These are phyloP conservation scores for Auriscalpium vulgare DNA, from an alignment of 768 basidiomycete species.

Conservation along the genomic window DNA sequence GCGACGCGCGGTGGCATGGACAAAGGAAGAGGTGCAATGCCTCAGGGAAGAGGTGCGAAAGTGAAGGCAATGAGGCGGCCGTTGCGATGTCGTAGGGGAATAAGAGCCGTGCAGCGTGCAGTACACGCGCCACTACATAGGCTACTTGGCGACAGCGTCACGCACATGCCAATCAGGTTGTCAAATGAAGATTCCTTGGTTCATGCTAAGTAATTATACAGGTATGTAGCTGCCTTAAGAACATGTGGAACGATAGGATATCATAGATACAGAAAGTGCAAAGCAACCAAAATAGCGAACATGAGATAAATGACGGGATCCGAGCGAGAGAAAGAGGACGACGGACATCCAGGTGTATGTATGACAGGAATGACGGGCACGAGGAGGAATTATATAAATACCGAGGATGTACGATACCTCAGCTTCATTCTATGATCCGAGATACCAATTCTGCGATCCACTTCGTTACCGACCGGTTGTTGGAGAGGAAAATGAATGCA, in stretches of 20 bases:
- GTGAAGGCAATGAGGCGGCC: too few relatives aligned
- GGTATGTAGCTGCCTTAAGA: conserved; percentile 1
- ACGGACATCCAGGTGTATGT: conserved; percentile 9
- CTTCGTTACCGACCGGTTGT: conserved; percentile 42
- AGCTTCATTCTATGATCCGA: conserved; percentile 38
- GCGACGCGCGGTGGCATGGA: too few relatives aligned
- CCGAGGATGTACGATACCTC: conserved; percentile 5
- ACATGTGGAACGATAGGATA: conserved; percentile 6
- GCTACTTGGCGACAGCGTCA: too few relatives aligned
- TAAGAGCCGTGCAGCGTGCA: too few relatives aligned
- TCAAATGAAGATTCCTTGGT: too few relatives aligned
- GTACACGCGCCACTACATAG: too few relatives aligned
- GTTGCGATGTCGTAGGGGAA: too few relatives aligned
- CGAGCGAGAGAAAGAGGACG: conserved; percentile 4
- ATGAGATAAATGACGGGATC: conserved; percentile 6
- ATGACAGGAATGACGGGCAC: not conserved
- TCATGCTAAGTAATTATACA: conserved; percentile 4
- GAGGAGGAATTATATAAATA: not conserved
- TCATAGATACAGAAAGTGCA: conserved; percentile 8
- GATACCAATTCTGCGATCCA: conserved; percentile 64
- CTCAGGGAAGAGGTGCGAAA: too few relatives aligned
- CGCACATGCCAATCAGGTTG: too few relatives aligned
- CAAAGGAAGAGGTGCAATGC: too few relatives aligned
- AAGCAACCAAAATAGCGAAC: conserved; percentile 8
- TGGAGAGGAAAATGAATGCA: conserved; percentile 62